phyloP scores from a whole-genome alignment of 2,329 filamentous ascomycete species.

The Clarireedia hainanense region DNA sequence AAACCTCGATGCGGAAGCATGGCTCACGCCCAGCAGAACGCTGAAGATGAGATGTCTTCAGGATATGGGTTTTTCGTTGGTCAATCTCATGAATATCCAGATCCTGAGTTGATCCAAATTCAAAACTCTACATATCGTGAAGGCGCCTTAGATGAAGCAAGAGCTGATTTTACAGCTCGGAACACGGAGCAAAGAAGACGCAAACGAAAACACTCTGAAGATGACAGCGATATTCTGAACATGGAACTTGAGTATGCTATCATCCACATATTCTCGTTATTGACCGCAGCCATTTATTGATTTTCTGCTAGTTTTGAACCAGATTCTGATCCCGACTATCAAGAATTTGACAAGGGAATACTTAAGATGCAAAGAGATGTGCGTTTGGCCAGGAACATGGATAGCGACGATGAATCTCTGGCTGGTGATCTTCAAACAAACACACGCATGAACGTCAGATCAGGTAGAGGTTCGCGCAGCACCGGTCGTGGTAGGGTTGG shows the following conservation, averaged over 20 bases:
- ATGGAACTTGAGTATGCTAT: neutral
- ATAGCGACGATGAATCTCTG: slow-evolving; percentile 8
- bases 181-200: slow-evolving; percentile 7
- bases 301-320: slow-evolving; percentile 5
- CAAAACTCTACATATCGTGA: slow-evolving; percentile 3
- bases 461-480: slow-evolving; percentile 4
- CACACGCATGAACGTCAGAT: neutral
- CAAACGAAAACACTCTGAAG: slow-evolving; percentile 5
- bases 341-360: slow-evolving; percentile 34
- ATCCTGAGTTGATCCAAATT: slow-evolving; percentile 11
- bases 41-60: neutral
- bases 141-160: neutral
- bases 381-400: slow-evolving; percentile 14
- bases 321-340: slow-evolving; percentile 34
- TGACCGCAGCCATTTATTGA: neutral
- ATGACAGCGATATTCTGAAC: slow-evolving; percentile 5
- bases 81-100: slow-evolving; percentile 11
- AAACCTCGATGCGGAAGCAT: no score
- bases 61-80: neutral
- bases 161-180: slow-evolving; percentile 7
- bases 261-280: neutral
- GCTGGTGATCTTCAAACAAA: neutral
- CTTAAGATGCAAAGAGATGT: slow-evolving; percentile 30
- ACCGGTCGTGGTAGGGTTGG: neutral
- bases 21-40: no score